phyloP scores from a whole-genome alignment of 148 eudicot genomes.

The Rhododendron vialii region DNA sequence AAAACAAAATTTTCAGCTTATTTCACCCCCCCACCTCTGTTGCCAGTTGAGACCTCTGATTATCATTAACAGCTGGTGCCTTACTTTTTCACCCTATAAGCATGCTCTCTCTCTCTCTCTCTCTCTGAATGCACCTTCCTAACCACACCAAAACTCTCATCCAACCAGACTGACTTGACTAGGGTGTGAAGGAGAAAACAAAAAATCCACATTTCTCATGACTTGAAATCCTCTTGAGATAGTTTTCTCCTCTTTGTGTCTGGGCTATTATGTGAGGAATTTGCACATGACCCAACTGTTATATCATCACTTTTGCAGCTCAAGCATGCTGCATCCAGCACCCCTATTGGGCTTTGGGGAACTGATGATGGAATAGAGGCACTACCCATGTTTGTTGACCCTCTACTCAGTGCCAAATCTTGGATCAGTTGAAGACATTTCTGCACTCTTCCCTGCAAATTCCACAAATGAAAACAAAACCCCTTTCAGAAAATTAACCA shows the following conservation, averaged over 20 bases:
- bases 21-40: not conserved
- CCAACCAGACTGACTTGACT: constrained; percentile 5
- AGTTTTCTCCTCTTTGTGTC: constrained; percentile 12
- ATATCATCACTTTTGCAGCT: constrained; percentile 7
- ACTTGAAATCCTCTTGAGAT: constrained; percentile 10
- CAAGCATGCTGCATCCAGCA: constrained; percentile 19
- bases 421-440: constrained; percentile 54
- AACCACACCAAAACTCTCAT: constrained; percentile 11
- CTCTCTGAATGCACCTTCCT: not conserved
- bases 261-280: constrained; percentile 9
- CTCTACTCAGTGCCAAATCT: constrained; percentile 25
- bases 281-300: constrained; percentile 6
- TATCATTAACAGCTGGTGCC: constrained; percentile 15
- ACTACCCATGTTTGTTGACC: constrained; percentile 5
- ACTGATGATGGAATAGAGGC: not conserved
- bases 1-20: constrained; percentile 1
- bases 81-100: constrained; percentile 8
- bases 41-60: constrained; percentile 8
- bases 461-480: not conserved
- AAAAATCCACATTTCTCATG: constrained; percentile 23
- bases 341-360: constrained; percentile 18
- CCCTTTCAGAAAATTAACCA: not conserved
- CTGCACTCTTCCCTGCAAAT: constrained; percentile 50
- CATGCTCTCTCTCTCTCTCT: constrained; percentile 10
- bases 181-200: constrained; percentile 3